Conservation (phyloP, 2,329 filamentous ascomycete genomes). For the Ambrosiella xylebori region DNA sequence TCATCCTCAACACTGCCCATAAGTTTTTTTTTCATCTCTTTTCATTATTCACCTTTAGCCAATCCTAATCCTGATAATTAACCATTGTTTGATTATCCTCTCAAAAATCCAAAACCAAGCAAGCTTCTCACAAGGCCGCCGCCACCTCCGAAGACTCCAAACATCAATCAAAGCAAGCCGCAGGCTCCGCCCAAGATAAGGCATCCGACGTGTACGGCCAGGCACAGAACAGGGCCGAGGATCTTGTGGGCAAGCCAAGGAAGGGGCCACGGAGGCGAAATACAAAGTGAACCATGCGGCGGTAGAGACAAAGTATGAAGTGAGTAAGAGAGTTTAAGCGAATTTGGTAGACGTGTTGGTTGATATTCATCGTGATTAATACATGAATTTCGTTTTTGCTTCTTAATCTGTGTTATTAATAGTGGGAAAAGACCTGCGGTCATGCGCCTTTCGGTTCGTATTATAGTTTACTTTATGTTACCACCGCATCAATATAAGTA, state of each 20-base stretch:
- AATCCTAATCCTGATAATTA: background rate
- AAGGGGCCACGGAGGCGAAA: constrained; percentile 18
- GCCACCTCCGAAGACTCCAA: constrained; percentile 21
- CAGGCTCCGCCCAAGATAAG: constrained; percentile 28
- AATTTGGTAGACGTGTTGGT: constrained; percentile 25
- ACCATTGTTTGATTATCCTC: background rate
- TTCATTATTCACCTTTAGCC: background rate
- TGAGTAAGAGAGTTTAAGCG: constrained; percentile 21
- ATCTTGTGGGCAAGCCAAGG: constrained; percentile 20
- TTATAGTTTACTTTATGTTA: too few relatives aligned
- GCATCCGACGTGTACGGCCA: constrained; percentile 20
- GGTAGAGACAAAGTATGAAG: constrained; percentile 26
- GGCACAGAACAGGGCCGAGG: constrained; percentile 22
- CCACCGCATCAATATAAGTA: too few relatives aligned
- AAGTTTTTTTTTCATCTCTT: constrained; percentile 18
- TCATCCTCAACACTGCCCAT: constrained; percentile 43
- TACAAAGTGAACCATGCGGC: constrained; percentile 27
- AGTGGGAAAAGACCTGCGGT: too few relatives aligned
- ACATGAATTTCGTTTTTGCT: too few relatives aligned
- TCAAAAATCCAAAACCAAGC: constrained; percentile 17
- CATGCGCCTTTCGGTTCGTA: too few relatives aligned
- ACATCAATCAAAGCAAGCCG: constrained; percentile 19
- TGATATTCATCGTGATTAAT: background rate
- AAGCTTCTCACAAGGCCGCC: constrained; percentile 17
- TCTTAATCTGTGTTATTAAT: too few relatives aligned